phyloP scores from a whole-genome alignment of 768 basidiomycete species.

The Heimioporus sp. region DNA sequence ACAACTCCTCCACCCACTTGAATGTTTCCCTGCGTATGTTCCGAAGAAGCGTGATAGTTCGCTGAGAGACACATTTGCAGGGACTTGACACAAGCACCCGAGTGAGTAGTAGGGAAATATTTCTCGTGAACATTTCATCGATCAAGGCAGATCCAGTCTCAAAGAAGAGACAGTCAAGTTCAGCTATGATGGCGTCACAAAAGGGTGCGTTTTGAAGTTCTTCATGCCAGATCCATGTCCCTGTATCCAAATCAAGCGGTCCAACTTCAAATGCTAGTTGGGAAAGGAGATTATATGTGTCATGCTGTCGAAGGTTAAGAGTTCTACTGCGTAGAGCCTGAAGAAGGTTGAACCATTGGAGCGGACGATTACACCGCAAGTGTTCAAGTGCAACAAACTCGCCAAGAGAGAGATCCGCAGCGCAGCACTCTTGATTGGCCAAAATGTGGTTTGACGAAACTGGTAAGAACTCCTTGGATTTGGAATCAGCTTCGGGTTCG shows the following conservation, averaged over 20 bases:
- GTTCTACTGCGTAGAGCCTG: constrained; percentile 36
- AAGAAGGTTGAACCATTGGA: constrained; percentile 49
- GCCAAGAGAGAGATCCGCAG: constrained; percentile 35
- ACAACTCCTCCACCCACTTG: too few species aligned
- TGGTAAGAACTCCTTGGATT: too few species aligned
- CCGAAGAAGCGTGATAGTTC: constrained; percentile 23
- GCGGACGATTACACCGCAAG: constrained; percentile 37
- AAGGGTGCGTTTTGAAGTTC: too few species aligned
- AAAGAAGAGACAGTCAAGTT: constrained; percentile 29
- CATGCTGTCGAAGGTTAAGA: constrained; percentile 35
- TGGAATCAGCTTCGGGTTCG: too few species aligned
- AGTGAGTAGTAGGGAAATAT: constrained; percentile 26
- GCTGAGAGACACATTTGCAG: constrained; percentile 6
- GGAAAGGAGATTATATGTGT: constrained; percentile 37
- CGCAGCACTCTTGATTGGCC: constrained; percentile 39
- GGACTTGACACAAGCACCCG: constrained; percentile 32
- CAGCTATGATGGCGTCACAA: too few species aligned
- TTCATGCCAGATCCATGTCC: constrained; percentile 16
- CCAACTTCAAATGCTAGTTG: constrained; percentile 45
- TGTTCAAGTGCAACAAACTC: constrained; percentile 41
- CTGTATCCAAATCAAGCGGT: constrained; percentile 10
- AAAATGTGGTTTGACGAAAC: constrained; percentile 36
- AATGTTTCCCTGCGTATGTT: too few species aligned
- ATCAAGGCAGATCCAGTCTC: constrained; percentile 39
- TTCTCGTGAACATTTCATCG: constrained; percentile 26